Percentiles rank a stretch among this genome's conserved stretches.
These are phyloP conservation scores for Setaria italica DNA, from an alignment of 202 grass and related monocot species.

Conservation along the genomic window DNA sequence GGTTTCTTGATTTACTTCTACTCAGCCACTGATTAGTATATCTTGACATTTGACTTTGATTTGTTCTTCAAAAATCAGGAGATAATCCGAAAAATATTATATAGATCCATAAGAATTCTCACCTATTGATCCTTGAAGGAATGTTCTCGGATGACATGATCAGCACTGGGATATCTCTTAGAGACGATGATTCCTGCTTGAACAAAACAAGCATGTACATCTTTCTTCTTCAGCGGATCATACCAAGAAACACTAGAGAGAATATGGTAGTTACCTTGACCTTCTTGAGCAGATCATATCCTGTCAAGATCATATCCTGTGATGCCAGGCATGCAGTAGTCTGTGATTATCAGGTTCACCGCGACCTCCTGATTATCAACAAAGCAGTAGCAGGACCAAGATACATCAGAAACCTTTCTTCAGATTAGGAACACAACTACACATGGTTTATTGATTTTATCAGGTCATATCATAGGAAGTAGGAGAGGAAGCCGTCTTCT, in stretches of 20 bases:
- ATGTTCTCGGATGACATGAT: constrained; percentile 95
- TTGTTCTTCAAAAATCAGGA: neutral
- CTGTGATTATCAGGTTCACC: constrained; percentile 94
- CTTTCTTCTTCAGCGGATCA: no score
- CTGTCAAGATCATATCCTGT: constrained; percentile 56
- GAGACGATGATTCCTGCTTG: constrained; percentile 63
- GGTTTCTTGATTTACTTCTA: neutral
- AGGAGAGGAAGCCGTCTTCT: neutral
- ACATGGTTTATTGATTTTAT: neutral
- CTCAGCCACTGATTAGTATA: no score
- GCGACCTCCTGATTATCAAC: constrained; percentile 53
- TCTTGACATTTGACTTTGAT: neutral
- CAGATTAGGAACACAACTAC: constrained; percentile 1
- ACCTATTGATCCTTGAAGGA: constrained; percentile 83
- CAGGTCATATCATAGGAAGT: neutral
- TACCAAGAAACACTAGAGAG: no score
- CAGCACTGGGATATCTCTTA: constrained; percentile 77
- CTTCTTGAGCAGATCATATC: constrained; percentile 74
- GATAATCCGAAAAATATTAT: neutral
- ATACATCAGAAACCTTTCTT: constrained; percentile 33
- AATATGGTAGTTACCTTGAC: constrained; percentile 48
- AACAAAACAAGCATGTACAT: no score
- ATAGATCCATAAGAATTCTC: constrained; percentile 2
- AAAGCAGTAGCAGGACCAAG: constrained; percentile 10
- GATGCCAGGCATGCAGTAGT: constrained; percentile 98